Evolutionary conservation across 192 early-diverging fungal species (phyloP).

Genomic region (Umbelopsis sp.): DNA sequence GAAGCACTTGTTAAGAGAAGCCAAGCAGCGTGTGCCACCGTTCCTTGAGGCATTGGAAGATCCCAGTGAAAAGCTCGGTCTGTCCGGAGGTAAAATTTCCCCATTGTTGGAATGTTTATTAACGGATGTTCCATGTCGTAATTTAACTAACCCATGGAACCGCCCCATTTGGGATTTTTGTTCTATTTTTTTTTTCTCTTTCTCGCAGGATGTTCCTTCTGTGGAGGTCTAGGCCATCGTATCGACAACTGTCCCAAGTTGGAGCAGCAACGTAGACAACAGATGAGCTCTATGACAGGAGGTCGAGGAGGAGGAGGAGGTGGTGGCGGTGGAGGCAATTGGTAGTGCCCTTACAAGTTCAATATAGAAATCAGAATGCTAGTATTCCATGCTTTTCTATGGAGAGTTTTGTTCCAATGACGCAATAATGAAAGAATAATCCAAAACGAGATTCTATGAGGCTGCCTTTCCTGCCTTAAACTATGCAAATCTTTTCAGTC

Average conservation of each 20-base stretch:
- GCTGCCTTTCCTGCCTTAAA: background rate
- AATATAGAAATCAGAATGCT: too few relatives aligned
- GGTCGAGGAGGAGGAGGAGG: conserved; percentile 30
- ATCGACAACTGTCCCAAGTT: conserved; percentile 87
- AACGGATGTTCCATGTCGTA: conserved; percentile 18
- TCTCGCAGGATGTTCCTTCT: conserved; percentile 85
- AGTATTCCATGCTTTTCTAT: conserved; percentile 3
- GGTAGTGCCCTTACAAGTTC: too few relatives aligned
- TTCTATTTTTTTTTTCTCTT: conserved; percentile 19
- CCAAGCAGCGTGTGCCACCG: conserved; percentile 91
- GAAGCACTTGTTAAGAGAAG: conserved; percentile 89
- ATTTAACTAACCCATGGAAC: background rate
- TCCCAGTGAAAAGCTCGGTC: conserved; percentile 84
- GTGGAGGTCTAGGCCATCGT: conserved; percentile 94
- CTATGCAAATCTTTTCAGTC: background rate
- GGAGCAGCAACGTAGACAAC: conserved; percentile 65
- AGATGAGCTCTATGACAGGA: conserved; percentile 46
- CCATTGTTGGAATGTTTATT: too few relatives aligned
- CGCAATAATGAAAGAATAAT: background rate
- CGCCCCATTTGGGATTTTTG: background rate
- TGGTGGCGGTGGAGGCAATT: conserved; percentile 8
- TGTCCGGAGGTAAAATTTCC: conserved; percentile 65
- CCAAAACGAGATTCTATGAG: background rate
- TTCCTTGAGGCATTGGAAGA: conserved; percentile 85
- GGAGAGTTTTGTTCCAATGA: background rate